These are phyloP conservation scores for Podosphaera fusca DNA, from an alignment of 2,329 filamentous ascomycete species.

Conservation along the genomic window DNA sequence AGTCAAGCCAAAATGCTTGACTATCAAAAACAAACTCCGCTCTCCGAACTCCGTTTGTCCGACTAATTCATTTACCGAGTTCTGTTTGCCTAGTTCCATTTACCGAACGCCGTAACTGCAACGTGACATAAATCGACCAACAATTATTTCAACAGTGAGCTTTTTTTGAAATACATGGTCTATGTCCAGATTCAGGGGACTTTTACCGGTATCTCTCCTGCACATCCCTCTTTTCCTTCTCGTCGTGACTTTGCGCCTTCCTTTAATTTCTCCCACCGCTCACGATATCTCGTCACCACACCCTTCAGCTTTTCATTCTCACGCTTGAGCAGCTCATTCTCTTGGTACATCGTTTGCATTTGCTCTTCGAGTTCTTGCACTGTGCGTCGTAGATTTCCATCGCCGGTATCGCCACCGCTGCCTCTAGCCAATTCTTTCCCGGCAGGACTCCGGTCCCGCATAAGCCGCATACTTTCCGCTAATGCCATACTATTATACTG, in stretches of 20 bases:
- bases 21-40: too few relatives aligned
- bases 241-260: slow-evolving; percentile 30
- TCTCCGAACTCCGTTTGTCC: too few relatives aligned
- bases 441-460: slow-evolving; percentile 31
- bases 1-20: too few relatives aligned
- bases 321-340: slow-evolving; percentile 37
- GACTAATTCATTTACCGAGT: too few relatives aligned
- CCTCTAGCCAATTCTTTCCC: slow-evolving; percentile 5
- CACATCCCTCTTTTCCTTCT: slow-evolving; percentile 7
- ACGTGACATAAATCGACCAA: too few relatives aligned
- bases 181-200: background rate
- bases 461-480: slow-evolving; percentile 55
- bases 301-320: slow-evolving; percentile 36
- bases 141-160: too few relatives aligned
- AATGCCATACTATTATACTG: slow-evolving; percentile 72
- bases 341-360: slow-evolving; percentile 30
- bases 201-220: background rate
- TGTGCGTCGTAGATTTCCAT: slow-evolving; percentile 24
- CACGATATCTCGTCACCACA: slow-evolving; percentile 31
- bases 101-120: too few relatives aligned
- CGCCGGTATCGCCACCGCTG: slow-evolving; percentile 8
- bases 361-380: slow-evolving; percentile 46
- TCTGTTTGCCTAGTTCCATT: too few relatives aligned
- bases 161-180: background rate
- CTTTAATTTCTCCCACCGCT: slow-evolving; percentile 47